Conservation (phyloP, 2,329 filamentous ascomycete species). For the Herpotrichia juniperi region DNA sequence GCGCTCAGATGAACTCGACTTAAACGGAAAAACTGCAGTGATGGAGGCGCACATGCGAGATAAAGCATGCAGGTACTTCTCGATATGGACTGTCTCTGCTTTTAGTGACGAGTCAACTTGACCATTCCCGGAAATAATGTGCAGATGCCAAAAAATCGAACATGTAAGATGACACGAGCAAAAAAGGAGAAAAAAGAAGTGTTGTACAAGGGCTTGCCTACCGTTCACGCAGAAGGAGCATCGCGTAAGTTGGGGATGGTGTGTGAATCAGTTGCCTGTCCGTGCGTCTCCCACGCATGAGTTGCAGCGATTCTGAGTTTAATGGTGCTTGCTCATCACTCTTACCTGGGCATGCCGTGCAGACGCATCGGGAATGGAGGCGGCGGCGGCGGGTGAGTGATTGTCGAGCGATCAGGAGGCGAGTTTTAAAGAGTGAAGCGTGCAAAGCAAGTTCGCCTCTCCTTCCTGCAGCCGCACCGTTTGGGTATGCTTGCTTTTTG, state of each 20-base stretch:
- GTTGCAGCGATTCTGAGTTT: conserved; percentile 19
- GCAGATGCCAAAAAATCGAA: background rate
- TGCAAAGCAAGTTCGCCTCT: background rate
- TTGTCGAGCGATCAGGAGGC: background rate
- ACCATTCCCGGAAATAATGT: too few relatives aligned
- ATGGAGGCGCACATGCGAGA: conserved; percentile 20
- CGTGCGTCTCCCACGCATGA: conserved; percentile 15
- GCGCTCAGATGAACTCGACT: conserved; percentile 2
- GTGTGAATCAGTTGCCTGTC: conserved; percentile 23
- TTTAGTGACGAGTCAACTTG: conserved; percentile 4
- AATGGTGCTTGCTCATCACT: conserved; percentile 31
- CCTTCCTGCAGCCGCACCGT: conserved; percentile 10
- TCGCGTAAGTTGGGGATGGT: conserved; percentile 1
- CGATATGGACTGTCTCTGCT: conserved; percentile 10
- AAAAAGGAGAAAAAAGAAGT: background rate
- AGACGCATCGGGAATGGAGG: conserved; percentile 15
- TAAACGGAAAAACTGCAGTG: conserved; percentile 6
- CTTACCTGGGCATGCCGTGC: conserved; percentile 27
- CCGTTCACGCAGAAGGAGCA: background rate
- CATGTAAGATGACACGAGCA: conserved; percentile 6
- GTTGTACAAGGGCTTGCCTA: background rate
- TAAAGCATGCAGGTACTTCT: conserved; percentile 23
- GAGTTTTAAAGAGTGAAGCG: background rate
- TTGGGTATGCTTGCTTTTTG: conserved; percentile 6
- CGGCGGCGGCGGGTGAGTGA: conserved; percentile 4